Base-by-base conservation (phyloP, 129 eudicot genomes). In the Flaveria bidentis region DNA sequence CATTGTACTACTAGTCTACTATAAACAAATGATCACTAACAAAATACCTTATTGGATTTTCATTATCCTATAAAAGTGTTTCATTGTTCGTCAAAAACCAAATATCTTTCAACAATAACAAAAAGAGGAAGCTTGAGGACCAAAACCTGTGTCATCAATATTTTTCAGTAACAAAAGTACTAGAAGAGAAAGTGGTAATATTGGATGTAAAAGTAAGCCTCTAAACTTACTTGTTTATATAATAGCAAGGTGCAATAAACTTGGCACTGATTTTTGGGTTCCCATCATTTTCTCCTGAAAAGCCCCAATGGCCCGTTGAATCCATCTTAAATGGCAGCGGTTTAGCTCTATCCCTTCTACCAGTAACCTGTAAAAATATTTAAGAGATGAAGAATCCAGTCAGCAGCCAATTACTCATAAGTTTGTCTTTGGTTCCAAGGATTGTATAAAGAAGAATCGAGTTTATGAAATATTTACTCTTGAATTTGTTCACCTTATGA, bases 281-380 rank as follows among this genome's bases (percentile, higher is more conserved):
- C 76, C 85, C 97, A 57, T 85, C 86, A 78, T 91, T 94, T 72
- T 96, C 88, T 67, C 98, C 98, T 46, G 96, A 79, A 80, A 94
- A 94, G 33, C 97, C 98, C 98, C 96, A 94, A 51, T 76, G 84
- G 39, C 98, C 97, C 69, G 81, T 76, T 1, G 88, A 74, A 44
- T 94, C 97, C 92, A 94, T 89, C 84, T 87, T 94, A 78, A 94
- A 94, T 30, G 97, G 87, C 86, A 93, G 83, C 3, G 97, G 98
- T 79, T 88, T 93, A 67, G 98, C 98, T 80, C 98, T 91, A 61
- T 93, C 98, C 78, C 98, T 85, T 81, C 98, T 88, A 53, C 98
- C 98, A 41, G 98, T 93, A 50, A 93, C 98, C 98, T 93, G 88
- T 60, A 55, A 9, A 82, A 44, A 45, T 22, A 75, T 50, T 80